A percentile compares a stretch with the other conserved stretches of the same genome.
Conservation (phyloP, 352 stramenopile genomes). For the Thraustochytrium aureum region DNA sequence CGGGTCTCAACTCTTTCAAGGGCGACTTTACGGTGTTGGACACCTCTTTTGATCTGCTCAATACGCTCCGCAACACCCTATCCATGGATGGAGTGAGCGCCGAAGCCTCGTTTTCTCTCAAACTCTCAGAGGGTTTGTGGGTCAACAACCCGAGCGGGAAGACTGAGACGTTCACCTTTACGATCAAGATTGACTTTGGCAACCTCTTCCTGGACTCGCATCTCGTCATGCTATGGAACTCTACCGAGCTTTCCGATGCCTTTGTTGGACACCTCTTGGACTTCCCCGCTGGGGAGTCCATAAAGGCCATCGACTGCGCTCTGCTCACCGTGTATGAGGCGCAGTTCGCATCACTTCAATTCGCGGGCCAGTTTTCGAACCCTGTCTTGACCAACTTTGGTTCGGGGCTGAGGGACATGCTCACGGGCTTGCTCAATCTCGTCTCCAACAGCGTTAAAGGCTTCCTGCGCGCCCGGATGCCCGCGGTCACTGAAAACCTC, state of each 20-base stretch:
- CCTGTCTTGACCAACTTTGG: not conserved
- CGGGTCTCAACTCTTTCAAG: not conserved
- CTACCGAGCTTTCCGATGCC: not conserved
- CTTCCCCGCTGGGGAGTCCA: not conserved
- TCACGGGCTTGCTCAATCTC: not conserved
- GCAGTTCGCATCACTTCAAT: not conserved
- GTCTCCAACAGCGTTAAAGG: conserved; percentile 1
- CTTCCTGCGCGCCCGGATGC: not conserved
- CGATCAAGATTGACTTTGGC: not conserved
- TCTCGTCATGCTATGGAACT: not conserved
- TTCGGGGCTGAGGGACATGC: not conserved
- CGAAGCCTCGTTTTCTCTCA: not conserved
- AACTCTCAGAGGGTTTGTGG: not conserved
- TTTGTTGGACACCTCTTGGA: not conserved
- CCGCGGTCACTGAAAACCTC: not conserved
- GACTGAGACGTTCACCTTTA: not conserved
- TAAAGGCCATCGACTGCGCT: not conserved
- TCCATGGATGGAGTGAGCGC: not conserved
- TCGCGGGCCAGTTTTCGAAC: not conserved
- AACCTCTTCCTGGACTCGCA: not conserved
- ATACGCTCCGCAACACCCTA: not conserved
- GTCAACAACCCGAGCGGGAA: not conserved
- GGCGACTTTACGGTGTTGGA: not conserved
- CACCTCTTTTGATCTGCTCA: not conserved
- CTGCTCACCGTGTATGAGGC: not conserved